phyloP scores from a whole-genome alignment of 2,329 filamentous ascomycete species.

The Phialophora chinensis region DNA sequence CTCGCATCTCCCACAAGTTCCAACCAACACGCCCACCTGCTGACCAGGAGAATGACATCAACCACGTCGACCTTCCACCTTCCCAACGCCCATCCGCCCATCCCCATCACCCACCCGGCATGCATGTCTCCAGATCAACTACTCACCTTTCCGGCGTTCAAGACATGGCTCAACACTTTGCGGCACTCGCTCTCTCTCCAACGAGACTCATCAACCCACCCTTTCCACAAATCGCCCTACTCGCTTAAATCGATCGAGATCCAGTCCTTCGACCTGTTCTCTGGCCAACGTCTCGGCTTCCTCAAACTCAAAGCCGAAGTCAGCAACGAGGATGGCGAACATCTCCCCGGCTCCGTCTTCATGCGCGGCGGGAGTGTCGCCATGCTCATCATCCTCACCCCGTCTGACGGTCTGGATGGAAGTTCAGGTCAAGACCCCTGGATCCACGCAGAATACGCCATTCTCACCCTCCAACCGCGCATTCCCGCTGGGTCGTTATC shows the following conservation, averaged over 20 bases:
- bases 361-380: slow-evolving; percentile 64
- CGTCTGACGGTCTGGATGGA: slow-evolving; percentile 43
- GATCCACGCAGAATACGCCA: slow-evolving; percentile 53
- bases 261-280: slow-evolving; percentile 62
- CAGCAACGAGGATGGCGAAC: slow-evolving; percentile 58
- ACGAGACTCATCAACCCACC: slow-evolving; percentile 49
- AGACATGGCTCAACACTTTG: slow-evolving; percentile 60
- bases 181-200: slow-evolving; percentile 57
- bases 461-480: slow-evolving; percentile 64
- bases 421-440: slow-evolving; percentile 23
- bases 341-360: slow-evolving; percentile 63
- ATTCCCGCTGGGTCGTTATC: slow-evolving; percentile 61
- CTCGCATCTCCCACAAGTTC: slow-evolving; percentile 1
- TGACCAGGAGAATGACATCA: slow-evolving; percentile 5
- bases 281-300: slow-evolving; percentile 58
- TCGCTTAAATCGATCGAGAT: slow-evolving; percentile 59
- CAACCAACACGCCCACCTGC: not conserved
- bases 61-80: slow-evolving; percentile 31
- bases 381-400: slow-evolving; percentile 63
- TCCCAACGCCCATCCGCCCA: slow-evolving; percentile 20
- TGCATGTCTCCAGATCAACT: slow-evolving; percentile 52
- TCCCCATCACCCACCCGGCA: slow-evolving; percentile 48
- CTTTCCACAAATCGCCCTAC: slow-evolving; percentile 60
- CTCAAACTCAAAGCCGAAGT: slow-evolving; percentile 62
- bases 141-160: slow-evolving; percentile 58